Conservation (phyloP, 345 rosid genomes). For the Theobroma cacao region DNA sequence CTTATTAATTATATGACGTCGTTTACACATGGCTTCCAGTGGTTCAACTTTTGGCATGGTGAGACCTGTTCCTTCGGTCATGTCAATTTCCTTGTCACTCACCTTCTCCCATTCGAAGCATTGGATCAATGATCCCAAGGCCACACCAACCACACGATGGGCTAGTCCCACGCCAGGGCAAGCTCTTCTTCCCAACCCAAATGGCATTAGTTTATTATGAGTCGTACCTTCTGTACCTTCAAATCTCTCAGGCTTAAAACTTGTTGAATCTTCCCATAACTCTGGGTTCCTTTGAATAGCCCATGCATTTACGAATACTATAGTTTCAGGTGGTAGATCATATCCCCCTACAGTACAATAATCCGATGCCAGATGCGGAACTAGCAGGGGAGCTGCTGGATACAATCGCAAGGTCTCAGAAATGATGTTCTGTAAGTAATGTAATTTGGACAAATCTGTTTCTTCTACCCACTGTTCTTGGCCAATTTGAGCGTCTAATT, state of each 20-base stretch:
- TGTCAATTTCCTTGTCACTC: constrained; percentile 29
- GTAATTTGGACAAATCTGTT: constrained; percentile 27
- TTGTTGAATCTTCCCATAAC: constrained; percentile 37
- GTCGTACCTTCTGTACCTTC: constrained; percentile 6
- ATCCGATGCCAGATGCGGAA: constrained; percentile 34
- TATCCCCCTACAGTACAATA: constrained; percentile 39
- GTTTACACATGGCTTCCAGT: constrained; percentile 37
- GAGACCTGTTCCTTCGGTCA: constrained; percentile 36
- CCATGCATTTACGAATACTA: constrained; percentile 42
- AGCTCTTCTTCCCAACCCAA: constrained; percentile 50
- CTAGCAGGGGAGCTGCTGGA: constrained; percentile 33
- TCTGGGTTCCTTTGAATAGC: constrained; percentile 50
- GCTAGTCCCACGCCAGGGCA: constrained; percentile 51
- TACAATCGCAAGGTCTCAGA: constrained; percentile 40
- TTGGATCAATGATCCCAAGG: constrained; percentile 43
- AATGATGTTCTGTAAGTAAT: constrained; percentile 40
- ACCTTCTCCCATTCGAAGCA: constrained; percentile 49
- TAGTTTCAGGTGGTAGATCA: constrained; percentile 36
- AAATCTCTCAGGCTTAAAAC: constrained; percentile 50
- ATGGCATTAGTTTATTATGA: constrained; percentile 33
- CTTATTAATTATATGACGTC: constrained; percentile 13
- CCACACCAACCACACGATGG: constrained; percentile 28
- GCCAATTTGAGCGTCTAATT: constrained; percentile 26
- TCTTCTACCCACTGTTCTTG: constrained; percentile 31
- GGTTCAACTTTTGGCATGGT: constrained; percentile 41